These are phyloP conservation scores for Coemansia sp. DNA, from an alignment of 192 early-diverging fungal species.

Conservation along the genomic window DNA sequence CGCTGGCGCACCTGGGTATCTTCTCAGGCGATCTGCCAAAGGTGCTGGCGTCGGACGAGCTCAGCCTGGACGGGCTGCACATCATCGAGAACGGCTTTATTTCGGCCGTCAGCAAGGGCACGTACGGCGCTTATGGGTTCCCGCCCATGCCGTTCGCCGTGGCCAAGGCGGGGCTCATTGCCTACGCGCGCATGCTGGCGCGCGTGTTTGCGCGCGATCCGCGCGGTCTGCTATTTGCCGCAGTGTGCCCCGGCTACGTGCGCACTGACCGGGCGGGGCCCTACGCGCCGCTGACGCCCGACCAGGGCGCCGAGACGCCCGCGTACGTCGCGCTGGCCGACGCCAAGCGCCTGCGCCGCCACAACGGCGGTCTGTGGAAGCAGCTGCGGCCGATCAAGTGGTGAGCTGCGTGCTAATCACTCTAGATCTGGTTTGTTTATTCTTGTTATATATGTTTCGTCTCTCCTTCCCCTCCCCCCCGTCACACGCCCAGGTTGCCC, in stretches of 20 bases:
- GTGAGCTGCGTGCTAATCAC: constrained; percentile 9
- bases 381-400: constrained; percentile 45
- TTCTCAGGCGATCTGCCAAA: constrained; percentile 52
- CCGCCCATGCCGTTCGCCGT: constrained; percentile 57
- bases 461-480: too few species aligned
- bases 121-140: constrained; percentile 38
- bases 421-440: neutral
- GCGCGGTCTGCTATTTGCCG: constrained; percentile 45
- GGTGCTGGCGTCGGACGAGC: constrained; percentile 41
- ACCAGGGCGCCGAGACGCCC: constrained; percentile 53
- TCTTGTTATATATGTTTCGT: constrained; percentile 10
- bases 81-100: constrained; percentile 55
- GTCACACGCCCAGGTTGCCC: constrained; percentile 25
- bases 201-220: constrained; percentile 15
- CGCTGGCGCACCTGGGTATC: constrained; percentile 52
- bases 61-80: constrained; percentile 34
- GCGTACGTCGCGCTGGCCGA: constrained; percentile 46
- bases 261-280: constrained; percentile 49
- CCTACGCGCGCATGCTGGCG: constrained; percentile 50
- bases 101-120: constrained; percentile 47
- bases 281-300: constrained; percentile 40
- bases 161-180: constrained; percentile 51
- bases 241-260: constrained; percentile 52
- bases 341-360: constrained; percentile 30
- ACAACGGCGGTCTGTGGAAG: constrained; percentile 55